Evolutionary conservation across 1,284 basidiomycete genomes (phyloP), one percentile per base, ranked within the genome.

Genomic region (Schizophyllum commune): DNA sequence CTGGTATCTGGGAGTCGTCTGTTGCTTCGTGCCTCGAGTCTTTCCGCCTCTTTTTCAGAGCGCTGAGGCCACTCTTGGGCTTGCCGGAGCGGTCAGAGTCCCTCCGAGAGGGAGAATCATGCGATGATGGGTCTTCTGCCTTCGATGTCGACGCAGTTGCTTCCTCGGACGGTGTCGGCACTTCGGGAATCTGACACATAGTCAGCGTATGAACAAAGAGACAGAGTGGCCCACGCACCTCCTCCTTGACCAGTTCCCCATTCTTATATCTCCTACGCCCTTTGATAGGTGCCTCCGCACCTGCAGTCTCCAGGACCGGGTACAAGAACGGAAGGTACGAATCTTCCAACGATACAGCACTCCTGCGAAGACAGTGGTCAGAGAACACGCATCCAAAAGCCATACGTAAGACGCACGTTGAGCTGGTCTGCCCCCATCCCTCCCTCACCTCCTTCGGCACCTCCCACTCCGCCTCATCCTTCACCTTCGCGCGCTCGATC

Each of bases 281-380:
- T 67, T 73, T 73, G 7, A 69, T 67, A 52, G 67, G 68, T 58
- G 63, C 61, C 47, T 58, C 60, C 58, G 64, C 64, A 61, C 61
- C 68, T 15, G 62, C 62, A 27, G 59, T 53, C 8, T 65, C 66
- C 58, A 69, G 63, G 56, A 79, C 75, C 60, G 75, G 71, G 65
- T 87, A 88, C 32, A 90, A 72, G 72, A 89, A 90, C 1, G 88
- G 88, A 20, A 90, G 72, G 72, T 89, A 90, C 1, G 88, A 90
- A 13, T 79, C 67, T 71, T 90, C 88, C 67, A 88, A 79, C 56
- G 75, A 72, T 53, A 82, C 75, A 54, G 72, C 69, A 65, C 70
- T 68, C 56, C 74, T 57, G 20, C 13, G 47, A 52, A 21, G 32
- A 22, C 33, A 0, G 52, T n/a, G 5, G 3, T 32, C 17, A n/a